Conservation (phyloP, 352 stramenopile species). For the Globisporangium uncinulatum region DNA sequence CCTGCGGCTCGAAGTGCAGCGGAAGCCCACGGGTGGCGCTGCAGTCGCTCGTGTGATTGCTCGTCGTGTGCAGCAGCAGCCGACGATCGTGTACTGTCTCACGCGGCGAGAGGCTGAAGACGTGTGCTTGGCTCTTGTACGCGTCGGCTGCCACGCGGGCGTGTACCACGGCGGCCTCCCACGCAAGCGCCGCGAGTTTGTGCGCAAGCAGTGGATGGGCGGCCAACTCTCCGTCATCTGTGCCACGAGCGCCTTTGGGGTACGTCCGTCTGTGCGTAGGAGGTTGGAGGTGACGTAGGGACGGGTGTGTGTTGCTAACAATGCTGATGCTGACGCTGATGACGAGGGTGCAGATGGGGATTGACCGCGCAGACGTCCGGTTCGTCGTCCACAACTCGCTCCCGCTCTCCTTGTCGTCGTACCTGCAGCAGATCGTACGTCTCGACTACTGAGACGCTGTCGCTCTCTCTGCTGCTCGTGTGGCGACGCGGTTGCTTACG, state of each 20-base stretch:
- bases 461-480: no score
- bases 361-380: conserved; percentile 68
- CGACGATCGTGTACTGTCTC: conserved; percentile 73
- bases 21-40: conserved; percentile 24
- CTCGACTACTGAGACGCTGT: background rate
- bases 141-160: conserved; percentile 40
- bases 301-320: background rate
- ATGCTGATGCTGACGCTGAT: background rate
- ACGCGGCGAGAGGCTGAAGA: conserved; percentile 66
- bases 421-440: conserved; percentile 76
- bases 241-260: conserved; percentile 72
- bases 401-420: conserved; percentile 54
- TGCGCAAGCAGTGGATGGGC: conserved; percentile 77
- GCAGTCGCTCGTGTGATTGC: conserved; percentile 37
- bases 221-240: conserved; percentile 68
- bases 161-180: conserved; percentile 70
- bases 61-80: conserved; percentile 17
- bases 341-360: conserved; percentile 56
- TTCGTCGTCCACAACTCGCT: conserved; percentile 73
- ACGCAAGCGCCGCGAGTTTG: conserved; percentile 52
- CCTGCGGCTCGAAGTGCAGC: conserved; percentile 47
- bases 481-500: no score
- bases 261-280: conserved; percentile 14
- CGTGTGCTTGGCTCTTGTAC: conserved; percentile 44
- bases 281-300: no score